Evolutionary conservation across 2,329 filamentous ascomycete genomes (phyloP).

Genomic region (Sporothrix curviconia): DNA sequence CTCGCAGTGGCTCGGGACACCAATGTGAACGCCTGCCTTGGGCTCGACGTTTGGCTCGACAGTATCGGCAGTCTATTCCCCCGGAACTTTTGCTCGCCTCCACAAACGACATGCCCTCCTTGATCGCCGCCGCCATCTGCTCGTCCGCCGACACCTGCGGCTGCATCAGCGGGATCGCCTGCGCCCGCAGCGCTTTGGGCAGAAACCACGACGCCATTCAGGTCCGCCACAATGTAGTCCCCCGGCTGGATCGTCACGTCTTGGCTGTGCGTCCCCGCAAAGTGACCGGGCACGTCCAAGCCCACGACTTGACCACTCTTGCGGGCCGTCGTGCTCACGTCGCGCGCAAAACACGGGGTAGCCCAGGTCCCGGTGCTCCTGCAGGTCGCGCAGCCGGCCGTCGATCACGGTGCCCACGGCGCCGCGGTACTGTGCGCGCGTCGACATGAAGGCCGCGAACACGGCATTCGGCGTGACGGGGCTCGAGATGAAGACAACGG

Average conservation of each 20-base stretch:
- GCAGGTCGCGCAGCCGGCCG: slow-evolving; percentile 45
- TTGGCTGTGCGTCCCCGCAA: slow-evolving; percentile 32
- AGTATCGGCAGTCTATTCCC: not conserved
- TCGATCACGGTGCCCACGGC: slow-evolving; percentile 46
- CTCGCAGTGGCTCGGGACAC: no score
- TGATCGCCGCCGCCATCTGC: slow-evolving; percentile 35
- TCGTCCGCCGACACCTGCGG: slow-evolving; percentile 37
- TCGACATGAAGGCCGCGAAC: slow-evolving; percentile 49
- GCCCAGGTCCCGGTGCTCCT: slow-evolving; percentile 44
- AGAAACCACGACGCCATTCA: slow-evolving; percentile 42
- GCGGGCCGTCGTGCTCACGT: slow-evolving; percentile 39
- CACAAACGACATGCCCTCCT: slow-evolving; percentile 36
- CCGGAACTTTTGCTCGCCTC: slow-evolving; percentile 37
- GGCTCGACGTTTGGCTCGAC: no score
- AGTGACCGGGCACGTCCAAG: slow-evolving; percentile 35
- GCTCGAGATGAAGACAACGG: slow-evolving; percentile 45
- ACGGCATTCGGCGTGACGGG: slow-evolving; percentile 44
- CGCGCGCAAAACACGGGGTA: slow-evolving; percentile 42
- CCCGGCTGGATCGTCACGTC: slow-evolving; percentile 35
- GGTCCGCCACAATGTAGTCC: slow-evolving; percentile 39
- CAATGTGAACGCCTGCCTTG: no score
- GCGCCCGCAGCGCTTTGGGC: slow-evolving; percentile 32
- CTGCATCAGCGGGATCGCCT: slow-evolving; percentile 35
- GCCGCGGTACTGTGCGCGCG: slow-evolving; percentile 36
- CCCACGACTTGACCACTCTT: slow-evolving; percentile 37